phyloP scores from a whole-genome alignment of 257 asterid species.

The Solanum chilense region DNA sequence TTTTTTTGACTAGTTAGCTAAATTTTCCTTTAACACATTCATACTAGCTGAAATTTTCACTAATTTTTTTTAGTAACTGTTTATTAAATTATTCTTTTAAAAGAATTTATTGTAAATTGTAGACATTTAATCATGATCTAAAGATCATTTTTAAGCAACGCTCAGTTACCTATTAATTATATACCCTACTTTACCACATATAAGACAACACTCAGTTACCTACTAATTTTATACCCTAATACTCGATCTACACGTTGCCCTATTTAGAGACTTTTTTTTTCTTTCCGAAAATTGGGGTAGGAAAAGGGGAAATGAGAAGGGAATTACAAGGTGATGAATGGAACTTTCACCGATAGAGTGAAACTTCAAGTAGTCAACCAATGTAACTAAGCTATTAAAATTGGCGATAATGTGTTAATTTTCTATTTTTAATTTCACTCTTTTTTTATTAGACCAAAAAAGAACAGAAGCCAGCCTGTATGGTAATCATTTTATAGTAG shows the following conservation, averaged over 20 bases:
- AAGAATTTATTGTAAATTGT: not conserved
- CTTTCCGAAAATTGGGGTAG: not conserved
- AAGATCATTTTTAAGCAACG: not conserved
- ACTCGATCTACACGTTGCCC: not conserved
- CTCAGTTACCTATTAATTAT: too few species aligned
- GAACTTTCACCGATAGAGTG: not conserved
- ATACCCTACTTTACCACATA: too few species aligned
- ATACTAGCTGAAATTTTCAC: not conserved
- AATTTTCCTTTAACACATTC: not conserved
- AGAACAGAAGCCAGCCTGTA: not conserved
- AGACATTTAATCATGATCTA: not conserved
- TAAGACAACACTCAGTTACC: not conserved
- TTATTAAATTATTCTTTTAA: too few species aligned
- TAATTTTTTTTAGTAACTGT: not conserved
- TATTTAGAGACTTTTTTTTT: not conserved
- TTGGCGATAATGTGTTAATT: too few species aligned
- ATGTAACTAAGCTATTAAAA: too few species aligned
- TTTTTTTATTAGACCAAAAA: not conserved
- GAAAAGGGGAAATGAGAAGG: not conserved
- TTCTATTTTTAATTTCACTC: not conserved
- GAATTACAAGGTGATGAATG: not conserved
- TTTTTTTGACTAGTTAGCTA: too few species aligned
- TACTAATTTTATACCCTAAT: not conserved
- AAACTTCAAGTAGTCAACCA: too few species aligned
- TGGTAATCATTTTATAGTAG: not conserved